Base-by-base conservation (phyloP, 176 grass and related monocot genomes). In the Areca catechu region DNA sequence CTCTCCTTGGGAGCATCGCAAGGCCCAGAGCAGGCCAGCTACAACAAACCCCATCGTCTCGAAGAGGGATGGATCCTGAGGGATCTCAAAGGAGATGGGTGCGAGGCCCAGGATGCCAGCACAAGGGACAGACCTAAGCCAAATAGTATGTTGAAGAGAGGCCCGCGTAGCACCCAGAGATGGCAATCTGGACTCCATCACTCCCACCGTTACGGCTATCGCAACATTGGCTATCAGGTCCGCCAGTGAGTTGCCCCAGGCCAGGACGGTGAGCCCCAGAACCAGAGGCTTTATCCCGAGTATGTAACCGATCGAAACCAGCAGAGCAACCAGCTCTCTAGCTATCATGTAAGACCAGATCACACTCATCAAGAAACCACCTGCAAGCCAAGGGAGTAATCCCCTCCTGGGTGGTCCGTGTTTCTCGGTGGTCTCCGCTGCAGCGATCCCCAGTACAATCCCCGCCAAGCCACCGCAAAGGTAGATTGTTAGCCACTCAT, bases 341-440 rank as follows among this genome's bases (percentile, higher is more conserved):
- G 65, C 65, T 19, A 54, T 67, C 3, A 67, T 20, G 27, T 67
- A 67, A 2, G 65, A 25, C 65, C 65, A 67, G 2, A 67, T 37
- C 51, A 67, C 65, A 10, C 65, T 54, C 65, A 67, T 67, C 65
- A 67, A 20, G n/a, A 67, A 67, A 18, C 65, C 65, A 21, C 65
- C 65, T 19, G 65, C 51, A 20, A 67, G 51, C 65, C 65, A 67
- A 2, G 25, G 51, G 4, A 67, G 7, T 51, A 67, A 19, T 18
- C 51, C 29, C 9, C 3, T n/a, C n/a, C 18, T 67, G 0, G 65
- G 65, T 20, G 65, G 65, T 10, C 23, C 0, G 19, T 9, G 18
- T 16, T 15, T 34, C 65, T 55, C 65, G 0, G 65, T 56, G 18
- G 65, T 67, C n/a, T 34, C 24, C 51, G 7, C 54, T 3, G 25